Percentiles rank a stretch among this genome's conserved stretches.
Evolutionary conservation across 2,329 filamentous ascomycete genomes (phyloP).

Genomic region (Verticillium tricorpus): DNA sequence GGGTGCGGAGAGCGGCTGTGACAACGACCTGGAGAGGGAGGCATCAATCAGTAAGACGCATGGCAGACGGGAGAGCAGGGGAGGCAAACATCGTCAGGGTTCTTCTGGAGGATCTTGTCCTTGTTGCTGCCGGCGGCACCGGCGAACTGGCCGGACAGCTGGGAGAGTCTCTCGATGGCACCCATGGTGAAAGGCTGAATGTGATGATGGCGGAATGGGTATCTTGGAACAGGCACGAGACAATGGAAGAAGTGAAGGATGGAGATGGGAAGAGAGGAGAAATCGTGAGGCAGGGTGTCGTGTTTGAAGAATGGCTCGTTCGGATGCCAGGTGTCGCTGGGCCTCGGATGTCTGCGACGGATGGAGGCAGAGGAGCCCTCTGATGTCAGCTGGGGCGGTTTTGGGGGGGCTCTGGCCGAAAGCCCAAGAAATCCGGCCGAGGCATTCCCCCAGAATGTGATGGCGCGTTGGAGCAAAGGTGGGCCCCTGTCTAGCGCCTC

Average conservation of each 20-base stretch:
- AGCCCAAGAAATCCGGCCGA: background rate
- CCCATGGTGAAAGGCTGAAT: conserved; percentile 3
- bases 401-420: background rate
- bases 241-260: background rate
- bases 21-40: conserved; percentile 65
- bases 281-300: background rate
- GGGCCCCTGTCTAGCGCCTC: background rate
- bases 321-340: background rate
- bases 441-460: conserved; percentile 2
- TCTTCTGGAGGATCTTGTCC: conserved; percentile 60
- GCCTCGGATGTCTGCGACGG: background rate
- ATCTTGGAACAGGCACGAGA: background rate
- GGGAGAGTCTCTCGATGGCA: conserved; percentile 55
- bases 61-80: background rate
- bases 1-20: conserved; percentile 84
- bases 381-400: conserved; percentile 1
- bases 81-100: conserved; percentile 59
- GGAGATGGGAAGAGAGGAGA: background rate
- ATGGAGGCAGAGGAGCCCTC: background rate
- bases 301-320: background rate
- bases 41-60: conserved; percentile 14
- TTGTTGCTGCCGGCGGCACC: conserved; percentile 34
- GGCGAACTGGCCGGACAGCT: conserved; percentile 59
- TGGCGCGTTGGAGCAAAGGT: background rate
- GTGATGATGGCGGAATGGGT: background rate